Evolutionary conservation across 805 yeast genomes (phyloP), one percentile per base, ranked within the genome.

Genomic region (Kuraishia ogatae): DNA sequence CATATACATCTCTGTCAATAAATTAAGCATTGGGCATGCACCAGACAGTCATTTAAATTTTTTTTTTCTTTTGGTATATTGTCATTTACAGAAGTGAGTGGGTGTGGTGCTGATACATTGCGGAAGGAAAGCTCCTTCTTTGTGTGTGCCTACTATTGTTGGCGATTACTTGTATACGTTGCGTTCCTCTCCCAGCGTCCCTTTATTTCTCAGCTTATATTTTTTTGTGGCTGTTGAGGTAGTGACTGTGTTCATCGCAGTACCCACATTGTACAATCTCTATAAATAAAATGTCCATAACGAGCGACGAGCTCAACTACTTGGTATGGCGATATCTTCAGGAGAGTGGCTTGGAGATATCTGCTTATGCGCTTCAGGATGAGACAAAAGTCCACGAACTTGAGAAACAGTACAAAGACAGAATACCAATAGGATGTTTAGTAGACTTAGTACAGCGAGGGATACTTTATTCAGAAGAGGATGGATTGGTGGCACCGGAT

Each of bases 271-370:
- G 5, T 10, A 26, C 29, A 26, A 26, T 26, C 29, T 26, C 29
- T 26, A 35, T 15, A 10, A 8, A 35, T 35, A 35, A 13, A 5
- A 89, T 90, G 97, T 86, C 96, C 24, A 72, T 93, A 52, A 81
- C 94, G 4, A 85, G 94, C 55, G 83, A 80, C 56, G 96, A 91
- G 69, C 79, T 93, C 54, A 94, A 93, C 73, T 93, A 93, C 66
- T 78, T 94, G 61, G 81, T 93, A 54, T 94, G 97, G 97, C 73
- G 97, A 58, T 94, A 93, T 65, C 76, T 91, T 46, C 96, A 90
- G 65, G 98, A 94, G 67, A 75, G 85, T 5, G 96, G 96, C 2
- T 75, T 78, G 47, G 92, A 88, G 53, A 76, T 89, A 21, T 76
- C 94, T 1, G 91, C 96, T 0, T 82, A 79, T 63, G 96, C 97